These are phyloP conservation scores for Aspergillus tanneri DNA, from an alignment of 2,329 filamentous ascomycete genomes.

Conservation along the genomic window DNA sequence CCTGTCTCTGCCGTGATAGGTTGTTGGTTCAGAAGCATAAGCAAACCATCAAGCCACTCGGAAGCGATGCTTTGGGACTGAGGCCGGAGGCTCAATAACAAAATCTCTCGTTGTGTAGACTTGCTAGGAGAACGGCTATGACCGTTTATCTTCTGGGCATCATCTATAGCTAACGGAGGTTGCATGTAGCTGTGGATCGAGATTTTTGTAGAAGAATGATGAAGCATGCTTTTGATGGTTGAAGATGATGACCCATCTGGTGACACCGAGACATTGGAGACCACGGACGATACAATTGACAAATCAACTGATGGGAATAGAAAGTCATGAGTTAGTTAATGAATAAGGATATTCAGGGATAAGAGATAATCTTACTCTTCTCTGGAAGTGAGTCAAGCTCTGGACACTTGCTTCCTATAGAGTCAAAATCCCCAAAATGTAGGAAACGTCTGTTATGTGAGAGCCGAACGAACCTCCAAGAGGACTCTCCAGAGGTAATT, in stretches of 20 bases:
- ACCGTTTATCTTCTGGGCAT: constrained; percentile 35
- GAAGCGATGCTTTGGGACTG: constrained; percentile 78
- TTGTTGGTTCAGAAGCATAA: constrained; percentile 92
- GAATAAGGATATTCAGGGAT: neutral
- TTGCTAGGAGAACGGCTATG: constrained; percentile 34
- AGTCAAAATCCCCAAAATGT: constrained; percentile 82
- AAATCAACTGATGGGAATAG: constrained; percentile 63
- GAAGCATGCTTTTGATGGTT: constrained; percentile 47
- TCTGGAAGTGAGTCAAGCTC: constrained; percentile 70
- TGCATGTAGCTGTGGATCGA: constrained; percentile 75
- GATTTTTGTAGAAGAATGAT: constrained; percentile 69
- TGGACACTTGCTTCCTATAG: constrained; percentile 64
- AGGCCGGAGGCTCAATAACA: constrained; percentile 80
- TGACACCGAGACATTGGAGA: constrained; percentile 81
- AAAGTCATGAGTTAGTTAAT: neutral
- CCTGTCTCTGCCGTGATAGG: constrained; percentile 97
- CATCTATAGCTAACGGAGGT: constrained; percentile 28
- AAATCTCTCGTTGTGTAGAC: constrained; percentile 59
- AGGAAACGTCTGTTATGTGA: constrained; percentile 89
- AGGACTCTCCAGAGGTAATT: constrained; percentile 44
- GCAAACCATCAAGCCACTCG: constrained; percentile 92
- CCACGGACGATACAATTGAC: constrained; percentile 82
- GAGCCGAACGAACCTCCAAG: constrained; percentile 80
- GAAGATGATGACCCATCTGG: constrained; percentile 51
- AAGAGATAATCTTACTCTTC: constrained; percentile 56